Evolutionary conservation across 768 basidiomycete species (phyloP).

Genomic region (Phaeotremella fagi): DNA sequence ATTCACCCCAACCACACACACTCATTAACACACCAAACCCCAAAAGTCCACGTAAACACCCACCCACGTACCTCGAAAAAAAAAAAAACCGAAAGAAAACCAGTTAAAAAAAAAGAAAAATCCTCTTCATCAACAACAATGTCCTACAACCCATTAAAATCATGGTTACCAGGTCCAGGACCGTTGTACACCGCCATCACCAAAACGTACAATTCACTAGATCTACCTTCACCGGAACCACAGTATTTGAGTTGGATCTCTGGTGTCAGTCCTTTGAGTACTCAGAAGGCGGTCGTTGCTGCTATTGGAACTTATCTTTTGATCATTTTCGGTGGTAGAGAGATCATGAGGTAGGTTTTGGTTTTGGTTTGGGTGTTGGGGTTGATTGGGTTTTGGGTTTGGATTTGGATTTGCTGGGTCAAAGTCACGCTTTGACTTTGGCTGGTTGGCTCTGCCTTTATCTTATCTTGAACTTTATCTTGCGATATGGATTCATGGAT

Average conservation of each 20-base stretch:
- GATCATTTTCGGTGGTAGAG: conserved; percentile 77
- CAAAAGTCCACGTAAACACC: too few species aligned
- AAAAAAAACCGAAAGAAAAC: too few species aligned
- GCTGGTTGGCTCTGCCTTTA: too few species aligned
- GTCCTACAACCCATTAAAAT: conserved; percentile 8
- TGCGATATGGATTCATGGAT: too few species aligned
- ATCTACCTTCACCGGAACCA: conserved; percentile 48
- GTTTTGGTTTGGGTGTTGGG: too few species aligned
- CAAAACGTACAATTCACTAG: conserved; percentile 22
- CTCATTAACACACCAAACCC: neutral
- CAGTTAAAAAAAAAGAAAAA: neutral
- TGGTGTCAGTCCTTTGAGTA: conserved; percentile 76
- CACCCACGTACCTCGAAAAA: too few species aligned
- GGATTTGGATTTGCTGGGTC: too few species aligned
- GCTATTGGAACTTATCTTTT: conserved; percentile 76
- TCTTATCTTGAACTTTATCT: too few species aligned
- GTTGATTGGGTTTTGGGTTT: too few species aligned
- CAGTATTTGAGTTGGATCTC: conserved; percentile 59
- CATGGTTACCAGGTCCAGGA: conserved; percentile 35
- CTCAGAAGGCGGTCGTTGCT: conserved; percentile 62
- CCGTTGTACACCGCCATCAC: conserved; percentile 34
- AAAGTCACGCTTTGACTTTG: too few species aligned
- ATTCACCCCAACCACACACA: neutral
- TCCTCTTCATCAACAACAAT: neutral
- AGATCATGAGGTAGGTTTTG: conserved; percentile 65